phyloP scores from a whole-genome alignment of 495 filamentous ascomycete genomes.

The Penicillium longicatenatum region DNA sequence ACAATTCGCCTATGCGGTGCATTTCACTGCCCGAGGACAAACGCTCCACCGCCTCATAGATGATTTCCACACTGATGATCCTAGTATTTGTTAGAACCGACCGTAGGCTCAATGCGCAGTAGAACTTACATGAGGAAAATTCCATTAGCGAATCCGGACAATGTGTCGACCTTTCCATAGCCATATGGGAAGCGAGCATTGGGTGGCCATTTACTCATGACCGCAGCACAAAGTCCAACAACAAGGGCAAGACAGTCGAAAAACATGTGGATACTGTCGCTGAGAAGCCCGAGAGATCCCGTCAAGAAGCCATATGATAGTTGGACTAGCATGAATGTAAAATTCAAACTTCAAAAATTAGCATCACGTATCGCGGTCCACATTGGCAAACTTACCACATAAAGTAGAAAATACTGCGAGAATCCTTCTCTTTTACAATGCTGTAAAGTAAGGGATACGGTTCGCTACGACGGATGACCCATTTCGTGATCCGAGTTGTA shows the following conservation, averaged over 20 bases:
- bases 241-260: constrained; percentile 95
- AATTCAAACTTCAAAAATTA: constrained; percentile 70
- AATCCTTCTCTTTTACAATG: constrained; percentile 89
- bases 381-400: constrained; percentile 65
- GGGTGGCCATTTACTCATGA: constrained; percentile 96
- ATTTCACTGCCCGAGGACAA: constrained; percentile 79
- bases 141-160: constrained; percentile 96
- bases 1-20: constrained; percentile 79
- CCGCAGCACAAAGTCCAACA: constrained; percentile 90
- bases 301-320: constrained; percentile 91
- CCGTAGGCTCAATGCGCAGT: neutral
- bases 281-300: constrained; percentile 89
- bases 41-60: constrained; percentile 90
- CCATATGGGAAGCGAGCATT: constrained; percentile 89
- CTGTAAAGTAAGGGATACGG: constrained; percentile 77
- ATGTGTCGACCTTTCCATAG: constrained; percentile 93
- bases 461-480: constrained; percentile 64
- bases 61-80: constrained; percentile 94
- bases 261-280: constrained; percentile 99
- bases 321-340: constrained; percentile 93
- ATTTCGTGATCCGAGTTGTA: constrained; percentile 61
- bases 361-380: constrained; percentile 5
- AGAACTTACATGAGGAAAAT: constrained; percentile 83
- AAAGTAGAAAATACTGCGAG: constrained; percentile 95
- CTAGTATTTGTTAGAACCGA: constrained; percentile 46